phyloP scores from a whole-genome alignment of 768 basidiomycete species.

The Suillus luteus region DNA sequence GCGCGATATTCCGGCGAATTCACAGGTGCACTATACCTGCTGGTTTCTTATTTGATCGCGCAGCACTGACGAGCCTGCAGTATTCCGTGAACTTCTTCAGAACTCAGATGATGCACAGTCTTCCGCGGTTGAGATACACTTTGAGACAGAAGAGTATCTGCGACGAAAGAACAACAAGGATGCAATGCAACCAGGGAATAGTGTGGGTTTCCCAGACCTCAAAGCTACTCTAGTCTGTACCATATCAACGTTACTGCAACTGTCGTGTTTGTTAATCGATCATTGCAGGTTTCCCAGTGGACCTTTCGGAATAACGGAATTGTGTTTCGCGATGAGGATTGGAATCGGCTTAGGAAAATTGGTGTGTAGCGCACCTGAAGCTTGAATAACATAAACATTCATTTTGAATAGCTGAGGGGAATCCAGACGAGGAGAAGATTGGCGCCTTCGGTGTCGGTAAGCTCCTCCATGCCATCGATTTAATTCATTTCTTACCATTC shows the following conservation, averaged over 20 bases:
- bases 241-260: background rate
- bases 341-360: slow-evolving; percentile 89
- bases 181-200: slow-evolving; percentile 16
- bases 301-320: slow-evolving; percentile 88
- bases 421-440: slow-evolving; percentile 93
- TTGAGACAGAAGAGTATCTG: slow-evolving; percentile 62
- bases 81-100: slow-evolving; percentile 86
- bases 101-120: slow-evolving; percentile 94
- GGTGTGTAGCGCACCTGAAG: slow-evolving; percentile 41
- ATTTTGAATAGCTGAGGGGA: slow-evolving; percentile 70
- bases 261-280: background rate
- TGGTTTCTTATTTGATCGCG: slow-evolving; percentile 1
- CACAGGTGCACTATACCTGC: slow-evolving; percentile 49
- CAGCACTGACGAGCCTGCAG: slow-evolving; percentile 27
- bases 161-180: slow-evolving; percentile 29
- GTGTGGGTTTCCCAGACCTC: slow-evolving; percentile 54
- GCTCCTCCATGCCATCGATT: slow-evolving; percentile 18
- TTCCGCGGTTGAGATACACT: slow-evolving; percentile 73
- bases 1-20: slow-evolving; percentile 96
- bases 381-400: background rate
- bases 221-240: slow-evolving; percentile 54
- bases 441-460: slow-evolving; percentile 91
- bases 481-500: background rate
- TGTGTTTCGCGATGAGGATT: slow-evolving; percentile 81
- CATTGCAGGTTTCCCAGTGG: slow-evolving; percentile 71